A percentile compares a stretch with the other conserved stretches of the same genome.
Evolutionary conservation across 1,284 basidiomycete species (phyloP).

Genomic region (Fomitopsis palustris): DNA sequence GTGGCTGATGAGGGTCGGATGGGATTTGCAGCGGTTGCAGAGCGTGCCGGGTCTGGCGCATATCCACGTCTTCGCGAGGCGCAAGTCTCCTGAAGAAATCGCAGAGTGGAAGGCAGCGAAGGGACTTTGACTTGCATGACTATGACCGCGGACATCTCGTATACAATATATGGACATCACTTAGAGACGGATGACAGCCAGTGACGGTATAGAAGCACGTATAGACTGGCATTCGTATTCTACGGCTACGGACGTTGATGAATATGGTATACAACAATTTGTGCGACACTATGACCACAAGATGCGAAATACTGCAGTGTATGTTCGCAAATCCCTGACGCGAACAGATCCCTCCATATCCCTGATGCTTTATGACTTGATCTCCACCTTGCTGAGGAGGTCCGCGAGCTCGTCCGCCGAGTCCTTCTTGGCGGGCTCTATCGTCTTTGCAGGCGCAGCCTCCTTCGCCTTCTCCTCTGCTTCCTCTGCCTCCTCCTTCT

Average conservation of each 20-base stretch:
- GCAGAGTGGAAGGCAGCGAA: constrained; percentile 3
- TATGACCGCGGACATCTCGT: neutral
- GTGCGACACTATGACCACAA: neutral
- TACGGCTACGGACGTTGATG: constrained; percentile 3
- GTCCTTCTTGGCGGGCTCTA: constrained; percentile 36
- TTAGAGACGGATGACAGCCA: neutral
- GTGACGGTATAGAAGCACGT: neutral
- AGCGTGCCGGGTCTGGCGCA: constrained; percentile 77
- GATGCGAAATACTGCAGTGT: constrained; percentile 1
- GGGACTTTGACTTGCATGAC: neutral
- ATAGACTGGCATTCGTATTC: neutral
- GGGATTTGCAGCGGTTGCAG: constrained; percentile 56
- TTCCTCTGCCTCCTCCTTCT: constrained; percentile 67
- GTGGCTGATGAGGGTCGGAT: neutral
- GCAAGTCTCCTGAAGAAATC: constrained; percentile 36
- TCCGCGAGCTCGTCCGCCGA: constrained; percentile 57
- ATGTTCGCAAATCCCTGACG: constrained; percentile 7
- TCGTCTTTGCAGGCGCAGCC: constrained; percentile 21
- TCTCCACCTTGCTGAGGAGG: constrained; percentile 51
- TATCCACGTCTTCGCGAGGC: constrained; percentile 74
- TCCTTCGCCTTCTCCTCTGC: constrained; percentile 35
- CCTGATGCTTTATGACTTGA: constrained; percentile 24
- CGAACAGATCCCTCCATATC: neutral
- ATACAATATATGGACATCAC: neutral
- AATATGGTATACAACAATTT: constrained; percentile 17